Conservation (phyloP, 1,284 basidiomycete genomes). For the Kalmanozyma brasiliensis region DNA sequence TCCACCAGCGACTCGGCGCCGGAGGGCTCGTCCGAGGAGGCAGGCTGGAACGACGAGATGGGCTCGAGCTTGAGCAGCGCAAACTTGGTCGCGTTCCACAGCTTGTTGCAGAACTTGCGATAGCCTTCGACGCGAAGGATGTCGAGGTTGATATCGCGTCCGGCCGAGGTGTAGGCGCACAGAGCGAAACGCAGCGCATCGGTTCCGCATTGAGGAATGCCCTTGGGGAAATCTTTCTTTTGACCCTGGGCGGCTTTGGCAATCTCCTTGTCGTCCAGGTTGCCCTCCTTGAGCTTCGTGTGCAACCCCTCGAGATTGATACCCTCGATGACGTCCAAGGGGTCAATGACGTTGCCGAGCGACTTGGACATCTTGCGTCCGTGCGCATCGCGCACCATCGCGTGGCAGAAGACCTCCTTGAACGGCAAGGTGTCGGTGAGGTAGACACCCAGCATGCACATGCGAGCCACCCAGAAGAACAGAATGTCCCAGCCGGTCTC, state of each 20-base stretch:
- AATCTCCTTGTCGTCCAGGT: slow-evolving; percentile 94
- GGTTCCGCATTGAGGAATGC: slow-evolving; percentile 97
- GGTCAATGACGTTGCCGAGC: slow-evolving; percentile 97
- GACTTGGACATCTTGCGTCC: slow-evolving; percentile 99
- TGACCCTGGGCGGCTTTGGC: slow-evolving; percentile 90
- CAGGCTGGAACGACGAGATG: slow-evolving; percentile 59
- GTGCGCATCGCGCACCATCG: slow-evolving; percentile 98
- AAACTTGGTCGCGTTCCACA: slow-evolving; percentile 99
- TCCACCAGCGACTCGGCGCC: slow-evolving; percentile 92
- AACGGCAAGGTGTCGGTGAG: slow-evolving; percentile 93
- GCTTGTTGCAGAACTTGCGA: slow-evolving; percentile 98
- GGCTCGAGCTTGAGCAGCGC: slow-evolving; percentile 71
- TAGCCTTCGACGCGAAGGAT: slow-evolving; percentile 98
- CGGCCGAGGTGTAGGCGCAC: slow-evolving; percentile 88
- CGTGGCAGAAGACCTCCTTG: slow-evolving; percentile 97
- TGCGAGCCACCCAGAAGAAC: slow-evolving; percentile 99
- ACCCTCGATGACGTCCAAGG: slow-evolving; percentile 93
- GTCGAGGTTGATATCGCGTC: slow-evolving; percentile 74
- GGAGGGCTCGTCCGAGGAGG: slow-evolving; percentile 74
- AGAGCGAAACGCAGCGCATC: slow-evolving; percentile 95
- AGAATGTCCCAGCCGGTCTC: slow-evolving; percentile 99
- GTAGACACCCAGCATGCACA: slow-evolving; percentile 92
- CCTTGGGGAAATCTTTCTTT: slow-evolving; percentile 99
- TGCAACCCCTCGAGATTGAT: slow-evolving; percentile 85
- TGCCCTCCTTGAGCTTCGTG: slow-evolving; percentile 86